These are phyloP conservation scores for Suillus spraguei DNA, from an alignment of 768 basidiomycete genomes.

Conservation along the genomic window DNA sequence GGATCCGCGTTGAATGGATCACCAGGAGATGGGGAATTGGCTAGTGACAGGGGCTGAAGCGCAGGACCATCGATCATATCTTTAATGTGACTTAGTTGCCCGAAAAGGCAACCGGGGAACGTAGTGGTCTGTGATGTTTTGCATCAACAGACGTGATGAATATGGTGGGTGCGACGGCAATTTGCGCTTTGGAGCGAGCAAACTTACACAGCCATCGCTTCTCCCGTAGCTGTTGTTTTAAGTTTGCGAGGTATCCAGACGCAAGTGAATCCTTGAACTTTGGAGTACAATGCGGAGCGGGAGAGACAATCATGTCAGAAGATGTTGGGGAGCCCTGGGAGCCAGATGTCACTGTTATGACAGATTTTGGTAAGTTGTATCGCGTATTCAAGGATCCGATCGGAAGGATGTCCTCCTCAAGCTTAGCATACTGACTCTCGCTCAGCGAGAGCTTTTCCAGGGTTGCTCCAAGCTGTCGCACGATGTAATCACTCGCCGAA, in stretches of 20 bases:
- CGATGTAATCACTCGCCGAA: conserved; percentile 1
- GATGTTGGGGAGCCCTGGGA: background rate
- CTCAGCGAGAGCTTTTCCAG: background rate
- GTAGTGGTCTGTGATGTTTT: background rate
- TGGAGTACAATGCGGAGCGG: background rate
- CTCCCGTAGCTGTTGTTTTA: background rate
- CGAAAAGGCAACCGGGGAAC: conserved; percentile 1
- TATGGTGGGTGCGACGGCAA: background rate
- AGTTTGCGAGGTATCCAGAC: conserved; percentile 1
- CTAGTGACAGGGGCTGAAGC: background rate
- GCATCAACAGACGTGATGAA: background rate
- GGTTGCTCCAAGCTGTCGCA: background rate
- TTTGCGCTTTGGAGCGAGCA: background rate
- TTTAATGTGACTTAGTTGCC: background rate
- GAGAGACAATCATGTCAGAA: conserved; percentile 3
- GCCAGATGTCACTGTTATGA: background rate
- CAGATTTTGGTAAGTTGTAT: background rate
- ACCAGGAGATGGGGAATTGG: background rate
- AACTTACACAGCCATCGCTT: background rate
- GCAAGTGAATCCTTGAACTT: background rate
- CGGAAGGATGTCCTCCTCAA: background rate
- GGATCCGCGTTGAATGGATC: background rate
- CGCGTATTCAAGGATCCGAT: background rate
- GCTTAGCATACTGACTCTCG: background rate
- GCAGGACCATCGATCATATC: background rate